Percentiles rank a stretch among this genome's conserved stretches.
Evolutionary conservation across 2,329 filamentous ascomycete species (phyloP).

Genomic region (Corinectria fuckeliana): DNA sequence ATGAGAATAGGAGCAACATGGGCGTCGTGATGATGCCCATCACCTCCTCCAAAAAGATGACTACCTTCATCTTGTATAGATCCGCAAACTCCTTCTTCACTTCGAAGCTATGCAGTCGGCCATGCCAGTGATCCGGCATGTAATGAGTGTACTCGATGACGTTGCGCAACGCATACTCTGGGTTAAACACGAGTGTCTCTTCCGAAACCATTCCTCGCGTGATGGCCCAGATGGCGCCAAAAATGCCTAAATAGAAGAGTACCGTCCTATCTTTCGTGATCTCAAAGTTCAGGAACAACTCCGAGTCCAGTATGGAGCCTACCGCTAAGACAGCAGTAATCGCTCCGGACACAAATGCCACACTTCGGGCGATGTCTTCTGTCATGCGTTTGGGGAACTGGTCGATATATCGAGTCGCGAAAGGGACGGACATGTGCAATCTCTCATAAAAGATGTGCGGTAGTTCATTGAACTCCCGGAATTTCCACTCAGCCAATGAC

Average conservation of each 20-base stretch:
- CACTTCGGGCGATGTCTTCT: slow-evolving; percentile 81
- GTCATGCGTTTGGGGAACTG: slow-evolving; percentile 97
- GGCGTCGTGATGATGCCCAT: slow-evolving; percentile 92
- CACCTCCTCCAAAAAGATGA: slow-evolving; percentile 93
- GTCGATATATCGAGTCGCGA: slow-evolving; percentile 88
- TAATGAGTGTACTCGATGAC: slow-evolving; percentile 95
- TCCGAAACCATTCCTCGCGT: slow-evolving; percentile 85
- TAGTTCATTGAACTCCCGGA: slow-evolving; percentile 96
- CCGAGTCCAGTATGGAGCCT: slow-evolving; percentile 85
- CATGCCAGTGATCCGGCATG: slow-evolving; percentile 86
- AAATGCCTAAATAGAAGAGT: slow-evolving; percentile 86
- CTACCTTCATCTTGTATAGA: slow-evolving; percentile 89
- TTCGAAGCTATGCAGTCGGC: slow-evolving; percentile 89
- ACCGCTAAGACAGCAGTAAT: slow-evolving; percentile 85
- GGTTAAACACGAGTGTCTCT: slow-evolving; percentile 89
- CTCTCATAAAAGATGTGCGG: slow-evolving; percentile 90
- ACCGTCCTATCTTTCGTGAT: slow-evolving; percentile 88
- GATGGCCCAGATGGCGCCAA: slow-evolving; percentile 83
- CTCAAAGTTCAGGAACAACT: slow-evolving; percentile 90
- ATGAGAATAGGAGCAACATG: slow-evolving; percentile 83
- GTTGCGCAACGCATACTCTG: slow-evolving; percentile 84
- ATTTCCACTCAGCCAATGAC: slow-evolving; percentile 95
- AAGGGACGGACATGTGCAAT: slow-evolving; percentile 93
- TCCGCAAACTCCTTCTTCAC: slow-evolving; percentile 89
- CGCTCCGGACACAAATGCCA: slow-evolving; percentile 87